phyloP scores from a whole-genome alignment of 1,284 basidiomycete species.

The Apiotrichum montevideense region DNA sequence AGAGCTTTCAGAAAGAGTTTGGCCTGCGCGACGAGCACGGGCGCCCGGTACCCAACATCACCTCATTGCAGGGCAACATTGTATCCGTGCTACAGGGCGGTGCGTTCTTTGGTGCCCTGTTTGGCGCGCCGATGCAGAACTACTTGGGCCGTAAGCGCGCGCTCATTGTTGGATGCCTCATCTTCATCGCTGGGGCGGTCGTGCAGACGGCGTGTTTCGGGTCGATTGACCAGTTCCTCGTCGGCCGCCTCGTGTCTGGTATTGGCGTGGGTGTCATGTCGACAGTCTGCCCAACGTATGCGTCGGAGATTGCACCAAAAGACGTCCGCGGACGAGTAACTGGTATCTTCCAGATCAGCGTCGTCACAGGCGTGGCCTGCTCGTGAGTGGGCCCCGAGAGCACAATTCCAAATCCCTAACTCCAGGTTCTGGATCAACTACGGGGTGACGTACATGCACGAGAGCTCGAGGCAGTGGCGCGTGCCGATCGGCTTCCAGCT shows the following conservation, averaged over 20 bases:
- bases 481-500: constrained; percentile 44
- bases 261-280: constrained; percentile 58
- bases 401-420: not conserved
- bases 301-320: constrained; percentile 72
- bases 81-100: constrained; percentile 66
- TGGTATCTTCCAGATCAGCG: constrained; percentile 75
- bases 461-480: constrained; percentile 33
- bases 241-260: constrained; percentile 64
- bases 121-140: constrained; percentile 49
- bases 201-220: constrained; percentile 48
- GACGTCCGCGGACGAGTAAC: constrained; percentile 60
- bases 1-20: constrained; percentile 60
- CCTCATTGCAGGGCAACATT: constrained; percentile 49
- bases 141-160: constrained; percentile 51
- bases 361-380: constrained; percentile 47
- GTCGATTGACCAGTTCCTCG: constrained; percentile 15
- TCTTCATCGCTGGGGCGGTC: constrained; percentile 62
- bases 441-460: constrained; percentile 32
- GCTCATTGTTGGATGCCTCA: constrained; percentile 55
- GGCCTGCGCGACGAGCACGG: constrained; percentile 50
- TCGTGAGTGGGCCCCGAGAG: not conserved
- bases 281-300: constrained; percentile 61
- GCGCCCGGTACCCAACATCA: constrained; percentile 25
- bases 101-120: constrained; percentile 66
- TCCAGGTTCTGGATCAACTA: constrained; percentile 35